A percentile compares a stretch with the other conserved stretches of the same genome.
phyloP scores from a whole-genome alignment of 2,329 filamentous ascomycete species.

The Stylonectria norvegica region DNA sequence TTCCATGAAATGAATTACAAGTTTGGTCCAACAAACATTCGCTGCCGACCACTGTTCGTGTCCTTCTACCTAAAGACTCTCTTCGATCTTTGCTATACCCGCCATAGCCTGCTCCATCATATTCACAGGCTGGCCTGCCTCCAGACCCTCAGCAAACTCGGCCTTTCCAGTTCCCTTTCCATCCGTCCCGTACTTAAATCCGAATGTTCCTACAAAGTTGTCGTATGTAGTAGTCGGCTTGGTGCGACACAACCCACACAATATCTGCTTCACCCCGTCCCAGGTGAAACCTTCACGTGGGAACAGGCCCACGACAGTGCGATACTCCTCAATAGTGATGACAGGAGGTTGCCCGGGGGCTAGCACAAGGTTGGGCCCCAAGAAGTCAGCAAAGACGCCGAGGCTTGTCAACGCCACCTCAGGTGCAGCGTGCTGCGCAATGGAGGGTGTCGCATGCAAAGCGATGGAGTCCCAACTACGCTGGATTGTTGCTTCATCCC shows the following conservation, averaged over 20 bases:
- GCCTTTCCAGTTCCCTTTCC: no score
- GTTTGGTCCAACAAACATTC: no score
- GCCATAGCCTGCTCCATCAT: no score
- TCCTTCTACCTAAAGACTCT: no score
- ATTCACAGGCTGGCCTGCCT: no score
- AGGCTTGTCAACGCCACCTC: conserved; percentile 7
- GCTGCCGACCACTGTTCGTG: no score
- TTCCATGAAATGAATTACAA: no score
- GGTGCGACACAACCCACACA: conserved; percentile 9
- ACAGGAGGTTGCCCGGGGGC: conserved; percentile 3
- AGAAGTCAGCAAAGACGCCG: conserved; percentile 9
- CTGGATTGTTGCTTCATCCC: conserved; percentile 8
- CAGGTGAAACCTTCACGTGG: conserved; percentile 7
- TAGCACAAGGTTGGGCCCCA: conserved; percentile 7
- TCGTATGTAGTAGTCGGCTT: conserved; percentile 11
- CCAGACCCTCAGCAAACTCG: no score
- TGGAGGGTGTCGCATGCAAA: conserved; percentile 10
- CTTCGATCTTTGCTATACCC: no score
- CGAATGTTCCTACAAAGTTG: conserved; percentile 3
- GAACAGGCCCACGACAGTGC: conserved; percentile 3
- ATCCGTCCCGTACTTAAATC: not conserved
- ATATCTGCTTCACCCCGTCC: conserved; percentile 4
- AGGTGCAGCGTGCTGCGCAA: conserved; percentile 6
- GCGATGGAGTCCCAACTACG: conserved; percentile 14
- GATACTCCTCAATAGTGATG: conserved; percentile 9